Percentiles rank a stretch among this genome's conserved stretches.
Evolutionary conservation across 768 basidiomycete genomes (phyloP).

Genomic region (Suillus discolor): DNA sequence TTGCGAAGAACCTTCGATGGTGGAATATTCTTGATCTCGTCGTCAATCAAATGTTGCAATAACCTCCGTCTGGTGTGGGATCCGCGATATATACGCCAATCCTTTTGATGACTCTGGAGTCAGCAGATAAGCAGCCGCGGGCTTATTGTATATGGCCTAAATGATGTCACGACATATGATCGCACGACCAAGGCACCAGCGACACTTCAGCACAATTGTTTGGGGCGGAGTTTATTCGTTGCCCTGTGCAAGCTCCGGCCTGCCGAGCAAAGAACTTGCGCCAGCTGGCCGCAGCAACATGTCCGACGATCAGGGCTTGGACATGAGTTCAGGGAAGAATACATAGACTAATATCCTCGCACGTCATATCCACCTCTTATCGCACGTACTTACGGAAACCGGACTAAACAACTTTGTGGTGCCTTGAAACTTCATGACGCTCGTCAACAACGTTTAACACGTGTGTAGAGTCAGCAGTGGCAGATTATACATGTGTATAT

Average conservation of each 20-base stretch:
- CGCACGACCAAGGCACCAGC: neutral
- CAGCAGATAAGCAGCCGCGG: neutral
- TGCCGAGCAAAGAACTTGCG: neutral
- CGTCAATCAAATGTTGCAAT: neutral
- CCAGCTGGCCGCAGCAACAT: neutral
- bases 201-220: neutral
- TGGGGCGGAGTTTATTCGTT: neutral
- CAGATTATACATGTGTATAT: neutral
- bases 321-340: neutral
- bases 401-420: neutral
- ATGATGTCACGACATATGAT: neutral
- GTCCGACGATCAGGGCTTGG: neutral
- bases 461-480: no score
- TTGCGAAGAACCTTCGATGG: neutral
- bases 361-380: neutral
- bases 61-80: conserved; percentile 1
- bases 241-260: neutral
- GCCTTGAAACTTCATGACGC: neutral
- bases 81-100: neutral
- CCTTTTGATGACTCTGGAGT: no score
- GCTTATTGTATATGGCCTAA: no score
- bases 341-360: neutral
- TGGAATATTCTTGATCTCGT: neutral
- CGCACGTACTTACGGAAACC: neutral
- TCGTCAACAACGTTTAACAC: neutral